These are phyloP conservation scores for Flaveria robusta DNA, from an alignment of 129 eudicot genomes.

Conservation along the genomic window DNA sequence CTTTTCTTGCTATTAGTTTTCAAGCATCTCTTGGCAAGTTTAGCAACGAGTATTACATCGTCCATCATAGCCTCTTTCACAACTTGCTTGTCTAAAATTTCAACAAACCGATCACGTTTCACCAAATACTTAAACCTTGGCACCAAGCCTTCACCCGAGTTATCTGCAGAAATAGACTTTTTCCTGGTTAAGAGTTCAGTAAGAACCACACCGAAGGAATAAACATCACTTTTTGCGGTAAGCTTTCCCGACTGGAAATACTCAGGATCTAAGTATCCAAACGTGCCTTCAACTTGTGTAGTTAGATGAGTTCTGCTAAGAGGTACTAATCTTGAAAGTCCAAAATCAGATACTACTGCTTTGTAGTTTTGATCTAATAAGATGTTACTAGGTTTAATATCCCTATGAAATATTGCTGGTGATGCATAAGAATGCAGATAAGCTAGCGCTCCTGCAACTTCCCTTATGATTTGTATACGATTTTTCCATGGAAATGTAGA, in stretches of 20 bases:
- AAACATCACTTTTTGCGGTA: conserved; percentile 48
- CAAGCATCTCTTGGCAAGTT: conserved; percentile 36
- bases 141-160: conserved; percentile 22
- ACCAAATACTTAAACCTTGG: conserved; percentile 17
- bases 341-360: conserved; percentile 44
- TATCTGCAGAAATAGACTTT: conserved; percentile 11
- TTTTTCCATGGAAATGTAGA: conserved; percentile 39
- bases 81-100: conserved; percentile 30
- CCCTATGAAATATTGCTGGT: conserved; percentile 39
- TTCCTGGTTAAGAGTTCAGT: conserved; percentile 37
- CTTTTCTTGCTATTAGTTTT: conserved; percentile 26
- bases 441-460: conserved; percentile 39
- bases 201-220: conserved; percentile 44
- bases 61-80: conserved; percentile 33
- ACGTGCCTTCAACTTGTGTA: conserved; percentile 41
- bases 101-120: conserved; percentile 9
- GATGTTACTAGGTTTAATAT: conserved; percentile 39
- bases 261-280: conserved; percentile 49
- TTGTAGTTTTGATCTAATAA: conserved; percentile 39
- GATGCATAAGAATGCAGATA: conserved; percentile 38
- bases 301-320: conserved; percentile 40
- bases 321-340: conserved; percentile 39
- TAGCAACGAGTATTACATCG: conserved; percentile 2
- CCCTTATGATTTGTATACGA: conserved; percentile 35
- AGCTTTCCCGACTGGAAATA: conserved; percentile 33